Percentiles rank a stretch among this genome's conserved stretches.
phyloP scores from a whole-genome alignment of 2,329 filamentous ascomycete genomes.

The Neophaeococcomyces aloes region DNA sequence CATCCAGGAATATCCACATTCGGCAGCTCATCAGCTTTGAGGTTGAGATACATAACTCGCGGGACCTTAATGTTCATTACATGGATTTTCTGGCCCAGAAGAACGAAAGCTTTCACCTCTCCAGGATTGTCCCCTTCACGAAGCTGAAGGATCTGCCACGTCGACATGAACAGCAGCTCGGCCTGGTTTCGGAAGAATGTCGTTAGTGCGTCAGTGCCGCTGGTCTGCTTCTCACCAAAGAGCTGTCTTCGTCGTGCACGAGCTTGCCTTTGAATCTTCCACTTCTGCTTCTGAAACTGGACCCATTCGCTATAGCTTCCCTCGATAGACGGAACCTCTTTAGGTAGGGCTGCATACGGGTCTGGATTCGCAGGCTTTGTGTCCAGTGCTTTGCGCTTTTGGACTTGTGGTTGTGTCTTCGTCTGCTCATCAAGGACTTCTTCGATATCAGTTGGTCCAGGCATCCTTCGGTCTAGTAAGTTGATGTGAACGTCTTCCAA shows the following conservation, averaged over 20 bases:
- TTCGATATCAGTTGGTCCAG: conserved; percentile 58
- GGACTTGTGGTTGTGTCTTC: conserved; percentile 54
- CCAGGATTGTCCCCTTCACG: conserved; percentile 73
- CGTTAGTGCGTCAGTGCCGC: conserved; percentile 52
- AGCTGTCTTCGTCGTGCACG: conserved; percentile 75
- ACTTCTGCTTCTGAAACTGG: conserved; percentile 94
- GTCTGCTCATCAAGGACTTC: conserved; percentile 64
- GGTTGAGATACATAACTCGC: conserved; percentile 79
- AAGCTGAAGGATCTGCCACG: conserved; percentile 90
- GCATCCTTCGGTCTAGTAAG: conserved; percentile 46
- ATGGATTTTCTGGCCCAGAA: conserved; percentile 91
- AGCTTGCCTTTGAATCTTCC: conserved; percentile 93
- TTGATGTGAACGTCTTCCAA: conserved; percentile 46
- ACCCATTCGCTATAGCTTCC: conserved; percentile 83
- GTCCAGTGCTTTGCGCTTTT: conserved; percentile 62
- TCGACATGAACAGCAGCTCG: conserved; percentile 77
- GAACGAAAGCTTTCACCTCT: conserved; percentile 74
- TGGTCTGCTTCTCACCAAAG: conserved; percentile 70
- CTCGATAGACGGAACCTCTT: conserved; percentile 71
- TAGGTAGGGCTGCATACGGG: conserved; percentile 71
- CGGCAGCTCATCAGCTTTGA: conserved; percentile 77
- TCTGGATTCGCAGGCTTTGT: conserved; percentile 49
- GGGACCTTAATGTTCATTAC: conserved; percentile 79
- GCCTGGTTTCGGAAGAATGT: conserved; percentile 83
- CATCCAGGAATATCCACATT: conserved; percentile 80